phyloP scores from a whole-genome alignment of 2,329 filamentous ascomycete genomes.

The Pseudogymnoascus sp. region DNA sequence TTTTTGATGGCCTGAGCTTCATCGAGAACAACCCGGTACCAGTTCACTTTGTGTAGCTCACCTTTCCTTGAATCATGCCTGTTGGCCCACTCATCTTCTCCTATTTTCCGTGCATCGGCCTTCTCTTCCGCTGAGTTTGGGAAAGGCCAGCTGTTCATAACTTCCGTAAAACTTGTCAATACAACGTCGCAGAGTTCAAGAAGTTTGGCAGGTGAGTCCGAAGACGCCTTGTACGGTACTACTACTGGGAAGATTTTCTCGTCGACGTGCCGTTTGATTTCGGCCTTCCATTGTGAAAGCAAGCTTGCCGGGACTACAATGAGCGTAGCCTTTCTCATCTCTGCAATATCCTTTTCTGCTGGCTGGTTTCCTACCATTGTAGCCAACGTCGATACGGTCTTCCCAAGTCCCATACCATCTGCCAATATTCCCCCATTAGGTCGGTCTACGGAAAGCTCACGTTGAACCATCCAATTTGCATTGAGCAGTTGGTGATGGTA shows the following conservation, averaged over 20 bases:
- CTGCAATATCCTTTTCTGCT: slow-evolving; percentile 29
- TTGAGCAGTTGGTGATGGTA: slow-evolving; percentile 46
- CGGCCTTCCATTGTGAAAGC: slow-evolving; percentile 25
- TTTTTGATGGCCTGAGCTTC: slow-evolving; percentile 53
- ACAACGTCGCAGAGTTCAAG: slow-evolving; percentile 22
- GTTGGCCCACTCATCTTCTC: slow-evolving; percentile 97
- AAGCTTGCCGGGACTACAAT: slow-evolving; percentile 26
- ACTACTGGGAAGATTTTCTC: slow-evolving; percentile 18
- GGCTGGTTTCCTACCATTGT: slow-evolving; percentile 35
- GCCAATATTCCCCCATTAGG: slow-evolving; percentile 50
- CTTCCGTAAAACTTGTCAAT: slow-evolving; percentile 23
- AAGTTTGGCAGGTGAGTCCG: slow-evolving; percentile 8
- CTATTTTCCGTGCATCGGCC: slow-evolving; percentile 90
- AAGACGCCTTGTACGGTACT: slow-evolving; percentile 19
- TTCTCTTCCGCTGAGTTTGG: slow-evolving; percentile 82
- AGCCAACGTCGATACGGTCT: slow-evolving; percentile 46
- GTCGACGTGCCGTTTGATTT: slow-evolving; percentile 18
- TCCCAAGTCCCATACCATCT: slow-evolving; percentile 59
- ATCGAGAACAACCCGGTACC: slow-evolving; percentile 48
- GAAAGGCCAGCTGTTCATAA: slow-evolving; percentile 66
- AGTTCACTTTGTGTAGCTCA: slow-evolving; percentile 34
- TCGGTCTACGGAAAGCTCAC: slow-evolving; percentile 35
- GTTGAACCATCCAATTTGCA: slow-evolving; percentile 45
- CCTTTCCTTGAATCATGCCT: slow-evolving; percentile 56
- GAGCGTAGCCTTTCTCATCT: slow-evolving; percentile 22